A percentile compares a stretch with the other conserved stretches of the same genome.
These are phyloP conservation scores for Hymenoscyphus occultus DNA, from an alignment of 2,329 filamentous ascomycete species.

Conservation along the genomic window DNA sequence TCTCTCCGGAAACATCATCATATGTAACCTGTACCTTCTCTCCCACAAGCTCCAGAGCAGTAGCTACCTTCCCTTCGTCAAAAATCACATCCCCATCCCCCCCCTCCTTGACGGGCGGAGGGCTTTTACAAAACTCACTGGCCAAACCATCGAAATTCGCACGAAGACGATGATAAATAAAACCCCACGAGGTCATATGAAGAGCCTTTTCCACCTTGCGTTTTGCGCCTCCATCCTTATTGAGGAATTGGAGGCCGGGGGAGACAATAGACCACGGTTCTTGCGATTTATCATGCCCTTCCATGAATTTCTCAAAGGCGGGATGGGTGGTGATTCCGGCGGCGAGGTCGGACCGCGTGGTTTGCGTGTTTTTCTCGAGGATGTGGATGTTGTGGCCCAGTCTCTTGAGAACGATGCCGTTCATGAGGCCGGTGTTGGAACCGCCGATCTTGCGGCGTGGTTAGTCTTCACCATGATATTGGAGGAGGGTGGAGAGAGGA, in stretches of 20 bases:
- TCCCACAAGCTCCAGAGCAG: not conserved
- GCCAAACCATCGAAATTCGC: constrained; percentile 24
- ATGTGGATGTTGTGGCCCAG: constrained; percentile 18
- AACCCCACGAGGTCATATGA: constrained; percentile 21
- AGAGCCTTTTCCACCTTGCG: constrained; percentile 9
- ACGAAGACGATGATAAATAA: constrained; percentile 22
- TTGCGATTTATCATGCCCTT: constrained; percentile 11
- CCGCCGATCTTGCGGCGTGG: constrained; percentile 12
- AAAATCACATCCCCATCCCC: constrained; percentile 16
- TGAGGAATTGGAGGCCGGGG: not conserved
- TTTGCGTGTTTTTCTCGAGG: constrained; percentile 17
- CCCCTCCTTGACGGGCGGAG: constrained; percentile 18
- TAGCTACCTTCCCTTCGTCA: constrained; percentile 10
- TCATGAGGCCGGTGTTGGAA: constrained; percentile 16
- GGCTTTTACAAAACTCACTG: constrained; percentile 17
- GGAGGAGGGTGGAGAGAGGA: not conserved
- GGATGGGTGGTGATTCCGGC: constrained; percentile 20
- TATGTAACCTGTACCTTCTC: constrained; percentile 10
- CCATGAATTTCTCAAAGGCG: constrained; percentile 18
- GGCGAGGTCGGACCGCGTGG: constrained; percentile 12
- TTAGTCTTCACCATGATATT: not conserved
- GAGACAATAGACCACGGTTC: constrained; percentile 3
- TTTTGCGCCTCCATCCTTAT: constrained; percentile 10
- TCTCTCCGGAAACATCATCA: not conserved
- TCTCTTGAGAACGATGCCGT: constrained; percentile 14